Evolutionary conservation across 1,284 basidiomycete species (phyloP), one percentile per base, ranked within the genome.

Genomic region (Cryptococcus wingfieldii): DNA sequence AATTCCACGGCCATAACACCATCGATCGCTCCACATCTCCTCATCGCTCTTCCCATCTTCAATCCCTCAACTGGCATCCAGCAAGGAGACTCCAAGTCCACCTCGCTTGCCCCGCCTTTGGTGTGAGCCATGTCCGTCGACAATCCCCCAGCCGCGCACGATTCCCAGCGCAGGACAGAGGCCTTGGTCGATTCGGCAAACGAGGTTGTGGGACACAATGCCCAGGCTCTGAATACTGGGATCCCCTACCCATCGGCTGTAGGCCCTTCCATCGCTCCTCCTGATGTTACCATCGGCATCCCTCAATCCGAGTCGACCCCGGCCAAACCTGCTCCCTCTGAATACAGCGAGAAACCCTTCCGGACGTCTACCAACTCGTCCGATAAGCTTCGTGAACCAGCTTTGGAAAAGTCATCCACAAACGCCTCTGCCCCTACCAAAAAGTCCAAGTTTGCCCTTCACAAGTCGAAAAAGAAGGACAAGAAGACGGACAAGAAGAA

Each of bases 401-500:
- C 45, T 7, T 31, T 38, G 2, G 37, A 38, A 28, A 50, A 47
- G 47, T 37, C 25, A 13, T 18, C 42, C 18, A n/a, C 47, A 18
- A 19, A 23, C 12, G 37, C 31, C 43, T 18, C 18, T 8, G 14
- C 42, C 23, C 38, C 38, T 28, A 6, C 38, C 34, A 56, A 63
- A 37, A 60, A 60, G 51, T 37, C 45, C 19, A 51, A 47, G n/a
- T 60, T 61, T 38, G 51, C 47, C 10, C 65, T 62, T 43, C 44
- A 50, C 16, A 64, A 55, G 46, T 37, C 25, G 14, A 56, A 60
- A 12, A 68, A 65, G 46, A 42, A 38, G 19, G 61, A 65, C 42
- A 63, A 66, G 2, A 56, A 56, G 9, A 56, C 61, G 39, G 64
- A 60, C 23, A 67, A 69, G 51, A 69, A 70, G 55, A 53, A 67